These are phyloP conservation scores for Athelia psychrophila DNA, from an alignment of 1,284 basidiomycete species.

Conservation along the genomic window DNA sequence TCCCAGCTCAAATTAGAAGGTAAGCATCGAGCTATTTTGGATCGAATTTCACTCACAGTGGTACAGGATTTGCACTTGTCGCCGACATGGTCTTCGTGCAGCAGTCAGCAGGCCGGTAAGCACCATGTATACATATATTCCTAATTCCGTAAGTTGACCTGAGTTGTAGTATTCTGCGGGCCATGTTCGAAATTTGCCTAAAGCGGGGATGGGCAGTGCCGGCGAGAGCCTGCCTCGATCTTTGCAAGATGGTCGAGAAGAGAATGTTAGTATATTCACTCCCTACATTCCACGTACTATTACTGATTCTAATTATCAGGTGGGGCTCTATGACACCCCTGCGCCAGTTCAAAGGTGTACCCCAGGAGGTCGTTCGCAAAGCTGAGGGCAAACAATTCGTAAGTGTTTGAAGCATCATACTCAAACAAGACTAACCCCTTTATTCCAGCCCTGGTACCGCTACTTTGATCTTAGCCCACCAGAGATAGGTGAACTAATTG, in stretches of 20 bases:
- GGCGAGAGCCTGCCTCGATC: constrained; percentile 85
- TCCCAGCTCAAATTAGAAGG: constrained; percentile 94
- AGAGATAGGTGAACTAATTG: constrained; percentile 93
- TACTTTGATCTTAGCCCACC: constrained; percentile 89
- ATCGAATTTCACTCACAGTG: neutral
- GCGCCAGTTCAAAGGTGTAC: constrained; percentile 92
- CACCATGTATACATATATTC: too few relatives aligned
- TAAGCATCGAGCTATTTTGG: constrained; percentile 11
- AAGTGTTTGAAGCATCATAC: too few relatives aligned
- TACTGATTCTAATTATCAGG: constrained; percentile 37
- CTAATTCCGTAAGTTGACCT: too few relatives aligned
- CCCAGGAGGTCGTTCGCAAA: constrained; percentile 84
- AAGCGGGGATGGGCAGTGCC: constrained; percentile 98
- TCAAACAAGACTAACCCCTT: too few relatives aligned
- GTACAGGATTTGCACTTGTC: constrained; percentile 84
- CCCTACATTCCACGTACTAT: constrained; percentile 2
- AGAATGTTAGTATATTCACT: constrained; percentile 58
- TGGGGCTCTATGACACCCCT: constrained; percentile 99
- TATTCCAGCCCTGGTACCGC: constrained; percentile 94
- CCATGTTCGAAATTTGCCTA: constrained; percentile 97
- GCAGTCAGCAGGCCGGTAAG: constrained; percentile 83
- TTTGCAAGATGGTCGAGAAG: constrained; percentile 98
- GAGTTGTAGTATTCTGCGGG: constrained; percentile 92
- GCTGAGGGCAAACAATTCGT: constrained; percentile 98
- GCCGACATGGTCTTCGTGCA: constrained; percentile 98